Evolutionary conservation across 2,329 filamentous ascomycete genomes (phyloP), one percentile per base, ranked within the genome.

Genomic region (Aspergillus sp.): DNA sequence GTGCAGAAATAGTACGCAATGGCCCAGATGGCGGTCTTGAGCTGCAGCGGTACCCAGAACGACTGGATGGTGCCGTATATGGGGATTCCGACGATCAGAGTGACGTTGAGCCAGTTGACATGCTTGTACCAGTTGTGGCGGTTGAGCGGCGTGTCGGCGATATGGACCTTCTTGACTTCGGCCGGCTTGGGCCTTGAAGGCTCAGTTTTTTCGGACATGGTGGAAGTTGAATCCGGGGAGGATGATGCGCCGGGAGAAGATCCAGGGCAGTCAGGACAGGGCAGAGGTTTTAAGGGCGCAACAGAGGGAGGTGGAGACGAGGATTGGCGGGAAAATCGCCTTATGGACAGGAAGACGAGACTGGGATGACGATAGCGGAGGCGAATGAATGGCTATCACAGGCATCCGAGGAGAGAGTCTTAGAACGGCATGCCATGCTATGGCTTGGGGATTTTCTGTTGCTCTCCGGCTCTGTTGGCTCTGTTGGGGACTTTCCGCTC

Each of bases 81-180:
- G 26, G 88, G 86, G 28, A 93, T 72, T 46, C 81, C 70, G 44
- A 93, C 61, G 57, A 93, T 89, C 58, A 94, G 74, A 41, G 71
- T 73, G 42, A 84, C 79, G 61, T 93, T 94, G 46, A 94, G 72
- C 86, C 86, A 94, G 72, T 93, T 86, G 69, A 94, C 74, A 57
- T 94, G 86, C 67, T 88, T 81, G 66, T 86, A 79, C 83, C 84
- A 91, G 69, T 93, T 94, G 52, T 71, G 67, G 62, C 70, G 72
- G 39, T 84, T 93, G 49, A 93, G 80, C 36, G 82, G 81, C 42
- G 75, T 75, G 44, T 93, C 86, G 44, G 84, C 78, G 63, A 93
- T 91, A 63, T 93, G 86, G 53, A 80, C 74, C 67, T 93, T 93
- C 68, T 80, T 74, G 31, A 72, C 48, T 39, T 59, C 57, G 26